phyloP scores from a whole-genome alignment of 768 basidiomycete species.

The Rhodotorula sphaerocarpa region DNA sequence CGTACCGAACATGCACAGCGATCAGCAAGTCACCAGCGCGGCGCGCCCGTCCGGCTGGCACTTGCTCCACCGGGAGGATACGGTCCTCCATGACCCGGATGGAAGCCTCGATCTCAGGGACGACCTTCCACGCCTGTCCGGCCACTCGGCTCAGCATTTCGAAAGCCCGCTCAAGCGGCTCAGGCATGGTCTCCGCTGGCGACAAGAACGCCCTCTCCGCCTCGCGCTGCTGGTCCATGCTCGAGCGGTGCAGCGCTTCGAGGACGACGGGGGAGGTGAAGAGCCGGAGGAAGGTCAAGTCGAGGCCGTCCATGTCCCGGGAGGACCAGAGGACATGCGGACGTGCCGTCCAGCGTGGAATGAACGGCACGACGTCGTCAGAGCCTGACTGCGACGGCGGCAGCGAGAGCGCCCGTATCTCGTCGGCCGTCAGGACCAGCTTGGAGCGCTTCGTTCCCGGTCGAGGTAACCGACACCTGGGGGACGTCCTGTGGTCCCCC shows the following conservation, averaged over 20 bases:
- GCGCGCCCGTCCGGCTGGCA: too few relatives aligned
- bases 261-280: not conserved
- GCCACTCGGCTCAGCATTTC: conserved; percentile 9
- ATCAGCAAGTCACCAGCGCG: conserved; percentile 9
- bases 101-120: conserved; percentile 1
- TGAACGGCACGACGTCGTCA: not conserved
- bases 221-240: not conserved
- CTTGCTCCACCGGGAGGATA: too few relatives aligned
- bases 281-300: conserved; percentile 11
- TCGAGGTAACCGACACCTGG: not conserved
- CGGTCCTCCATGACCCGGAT: not conserved
- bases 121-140: conserved; percentile 9
- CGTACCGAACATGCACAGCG: conserved; percentile 30
- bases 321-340: conserved; percentile 19
- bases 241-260: conserved; percentile 12
- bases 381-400: not conserved
- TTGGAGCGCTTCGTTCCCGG: not conserved
- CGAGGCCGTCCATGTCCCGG: conserved; percentile 28
- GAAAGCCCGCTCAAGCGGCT: conserved; percentile 18
- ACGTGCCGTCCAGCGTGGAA: conserved; percentile 2
- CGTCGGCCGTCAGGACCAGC: not conserved
- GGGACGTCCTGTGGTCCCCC: too few relatives aligned
- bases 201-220: not conserved
- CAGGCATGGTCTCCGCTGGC: conserved; percentile 22
- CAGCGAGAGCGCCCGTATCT: not conserved